Evolutionary conservation across 2,329 filamentous ascomycete genomes (phyloP), one percentile per base, ranked within the genome.

Genomic region (Ophiostoma himal-ulmi): DNA sequence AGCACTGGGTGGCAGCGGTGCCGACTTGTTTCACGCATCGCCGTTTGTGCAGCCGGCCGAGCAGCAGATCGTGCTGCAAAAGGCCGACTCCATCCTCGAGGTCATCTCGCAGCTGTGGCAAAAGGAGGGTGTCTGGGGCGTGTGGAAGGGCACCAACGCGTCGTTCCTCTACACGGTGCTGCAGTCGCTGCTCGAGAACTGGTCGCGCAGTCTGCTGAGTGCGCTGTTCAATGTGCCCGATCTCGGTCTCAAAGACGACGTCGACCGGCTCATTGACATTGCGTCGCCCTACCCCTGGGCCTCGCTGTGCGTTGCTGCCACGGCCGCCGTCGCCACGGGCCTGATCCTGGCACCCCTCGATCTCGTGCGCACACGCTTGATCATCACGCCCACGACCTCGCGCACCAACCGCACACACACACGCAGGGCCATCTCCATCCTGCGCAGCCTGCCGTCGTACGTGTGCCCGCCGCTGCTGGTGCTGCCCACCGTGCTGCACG

Each of bases 81-180:
- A 89, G 71, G 84, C 91, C 13, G 91, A 94, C 77, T 94, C 94
- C 0, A 84, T 98, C 71, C 86, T 94, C 75, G 93, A 97, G 74
- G 92, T 95, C 2, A 87, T 99, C 72, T 89, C 89, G 7, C 91
- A 96, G 77, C 82, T 98, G 26, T 98, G 95, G 92, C 86, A 90
- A 67, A 94, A 91, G 75, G 94, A 96, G 78, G 92, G 93, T 48
- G 90, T 90, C 0, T 94, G 93, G 85, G 95, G 95, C 5, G 89
- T 97, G 5, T 99, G 94, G 94, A 97, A 97, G 79, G 89, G 90
- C 10, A 92, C 93, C 52, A 98, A 98, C 78, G 88, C 91, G 17
- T 96, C 93, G 1, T 99, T 98, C 77, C 84, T 98, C 68, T 97
- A 98, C 80, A 91, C 89, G 0, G 87, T 97, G 66, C 84, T 98